A percentile compares a stretch with the other conserved stretches of the same genome.
phyloP scores from a whole-genome alignment of 208 protist species.

The Crithidia expoeki region DNA sequence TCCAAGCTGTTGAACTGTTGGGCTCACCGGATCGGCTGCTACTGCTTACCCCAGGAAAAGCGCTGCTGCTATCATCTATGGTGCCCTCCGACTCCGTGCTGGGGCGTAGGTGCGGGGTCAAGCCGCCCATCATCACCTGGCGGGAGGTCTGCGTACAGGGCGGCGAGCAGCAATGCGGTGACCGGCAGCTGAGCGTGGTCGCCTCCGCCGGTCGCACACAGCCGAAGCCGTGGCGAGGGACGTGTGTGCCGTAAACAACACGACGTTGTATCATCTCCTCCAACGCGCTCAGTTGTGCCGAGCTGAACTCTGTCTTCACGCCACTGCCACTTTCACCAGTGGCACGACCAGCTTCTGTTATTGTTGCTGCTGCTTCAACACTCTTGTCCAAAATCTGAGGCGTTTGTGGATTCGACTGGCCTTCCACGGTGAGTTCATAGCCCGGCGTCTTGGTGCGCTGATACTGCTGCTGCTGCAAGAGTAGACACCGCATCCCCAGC shows the following conservation, averaged over 20 bases:
- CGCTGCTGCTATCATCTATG: not conserved
- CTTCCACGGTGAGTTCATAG: not conserved
- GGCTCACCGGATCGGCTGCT: not conserved
- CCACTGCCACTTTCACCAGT: not conserved
- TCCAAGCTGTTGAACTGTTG: not conserved
- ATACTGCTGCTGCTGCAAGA: conserved; percentile 1
- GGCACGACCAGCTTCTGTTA: too few relatives aligned
- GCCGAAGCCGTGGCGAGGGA: conserved; percentile 17
- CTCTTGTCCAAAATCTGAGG: not conserved
- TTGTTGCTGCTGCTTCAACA: not conserved
- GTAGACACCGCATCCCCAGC: conserved; percentile 11
- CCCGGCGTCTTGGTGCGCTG: too few relatives aligned
- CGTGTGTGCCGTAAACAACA: conserved; percentile 29
- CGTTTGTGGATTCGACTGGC: not conserved
- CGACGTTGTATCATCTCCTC: conserved; percentile 21
- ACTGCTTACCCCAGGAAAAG: not conserved
- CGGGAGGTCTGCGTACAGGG: not conserved
- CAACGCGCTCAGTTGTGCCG: not conserved
- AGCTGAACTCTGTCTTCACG: not conserved
- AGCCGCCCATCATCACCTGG: not conserved
- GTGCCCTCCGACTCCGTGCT: not conserved
- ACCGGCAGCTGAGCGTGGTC: not conserved
- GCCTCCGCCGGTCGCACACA: conserved; percentile 14
- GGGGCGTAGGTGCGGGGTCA: not conserved
- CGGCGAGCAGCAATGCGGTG: not conserved